Conservation (phyloP, 306 rosid genomes). For the Begonia loranthoides region DNA sequence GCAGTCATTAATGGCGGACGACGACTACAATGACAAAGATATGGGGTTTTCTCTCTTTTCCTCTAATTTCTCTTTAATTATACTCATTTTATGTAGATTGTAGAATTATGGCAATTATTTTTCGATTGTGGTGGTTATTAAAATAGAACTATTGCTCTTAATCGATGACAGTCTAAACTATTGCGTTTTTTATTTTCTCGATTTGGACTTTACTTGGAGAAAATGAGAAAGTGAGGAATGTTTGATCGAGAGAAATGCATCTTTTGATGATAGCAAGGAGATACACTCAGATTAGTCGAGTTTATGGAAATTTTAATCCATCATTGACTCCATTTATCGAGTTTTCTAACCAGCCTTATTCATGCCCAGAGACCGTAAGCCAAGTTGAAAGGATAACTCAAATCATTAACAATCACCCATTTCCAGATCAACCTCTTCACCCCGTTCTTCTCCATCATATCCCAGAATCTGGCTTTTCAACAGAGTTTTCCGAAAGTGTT, state of each 20-base stretch:
- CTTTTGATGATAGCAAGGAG: slow-evolving; percentile 12
- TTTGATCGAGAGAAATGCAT: slow-evolving; percentile 11
- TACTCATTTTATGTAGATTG: no score
- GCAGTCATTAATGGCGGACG: slow-evolving; percentile 28
- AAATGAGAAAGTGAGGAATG: not conserved
- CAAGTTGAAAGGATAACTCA: slow-evolving; percentile 36
- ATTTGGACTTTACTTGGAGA: not conserved
- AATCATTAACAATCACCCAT: slow-evolving; percentile 67
- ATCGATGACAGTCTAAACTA: not conserved
- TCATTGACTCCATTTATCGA: slow-evolving; percentile 7
- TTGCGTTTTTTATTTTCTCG: not conserved
- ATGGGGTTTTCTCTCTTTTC: slow-evolving; percentile 22
- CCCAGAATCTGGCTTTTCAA: slow-evolving; percentile 33
- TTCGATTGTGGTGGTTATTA: no score
- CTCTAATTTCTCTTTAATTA: not conserved
- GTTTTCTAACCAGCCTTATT: slow-evolving; percentile 9
- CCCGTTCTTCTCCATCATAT: slow-evolving; percentile 39
- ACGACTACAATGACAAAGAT: slow-evolving; percentile 26
- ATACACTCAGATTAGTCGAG: slow-evolving; percentile 7
- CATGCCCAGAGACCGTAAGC: slow-evolving; percentile 2
- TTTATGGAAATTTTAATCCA: slow-evolving; percentile 13
- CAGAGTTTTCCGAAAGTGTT: slow-evolving; percentile 33
- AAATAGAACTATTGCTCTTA: no score
- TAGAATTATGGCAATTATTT: no score
- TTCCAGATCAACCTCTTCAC: slow-evolving; percentile 55